Evolutionary conservation across 2,329 filamentous ascomycete genomes (phyloP).

Genomic region (Sporothrix humicola): DNA sequence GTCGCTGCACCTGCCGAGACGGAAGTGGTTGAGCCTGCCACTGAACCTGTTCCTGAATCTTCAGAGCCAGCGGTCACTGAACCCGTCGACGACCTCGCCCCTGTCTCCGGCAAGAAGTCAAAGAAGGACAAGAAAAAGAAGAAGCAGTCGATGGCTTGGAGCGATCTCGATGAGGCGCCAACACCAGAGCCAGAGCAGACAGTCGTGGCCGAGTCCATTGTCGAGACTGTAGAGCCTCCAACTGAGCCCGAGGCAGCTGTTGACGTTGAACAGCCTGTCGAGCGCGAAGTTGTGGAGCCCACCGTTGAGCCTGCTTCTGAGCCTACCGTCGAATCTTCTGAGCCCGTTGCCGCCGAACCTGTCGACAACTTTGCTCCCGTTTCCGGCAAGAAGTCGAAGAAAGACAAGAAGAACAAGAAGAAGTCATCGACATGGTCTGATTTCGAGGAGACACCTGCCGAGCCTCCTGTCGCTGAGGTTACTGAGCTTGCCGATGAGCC

Average conservation of each 20-base stretch:
- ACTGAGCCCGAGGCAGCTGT: too few species aligned
- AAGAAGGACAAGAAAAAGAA: slow-evolving; percentile 33
- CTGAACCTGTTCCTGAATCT: neutral
- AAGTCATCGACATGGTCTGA: neutral
- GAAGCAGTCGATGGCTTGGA: slow-evolving; percentile 15
- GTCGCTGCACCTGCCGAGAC: neutral
- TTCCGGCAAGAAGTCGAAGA: slow-evolving; percentile 26
- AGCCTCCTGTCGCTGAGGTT: neutral
- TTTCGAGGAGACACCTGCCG: neutral
- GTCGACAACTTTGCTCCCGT: neutral
- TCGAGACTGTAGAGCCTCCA: too few species aligned
- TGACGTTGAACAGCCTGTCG: too few species aligned
- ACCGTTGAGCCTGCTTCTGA: neutral
- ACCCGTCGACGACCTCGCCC: neutral
- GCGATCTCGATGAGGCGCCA: neutral
- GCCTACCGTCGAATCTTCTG: neutral
- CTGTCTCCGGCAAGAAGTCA: slow-evolving; percentile 5
- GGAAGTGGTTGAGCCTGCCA: neutral
- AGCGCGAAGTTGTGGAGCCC: too few species aligned
- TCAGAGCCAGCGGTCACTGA: slow-evolving; percentile 2
- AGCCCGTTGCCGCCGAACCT: slow-evolving; percentile 1
- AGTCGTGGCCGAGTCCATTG: too few species aligned
- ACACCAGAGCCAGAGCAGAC: neutral
- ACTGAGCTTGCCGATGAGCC: neutral
- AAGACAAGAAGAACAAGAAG: slow-evolving; percentile 31